These are phyloP conservation scores for Pythium aquatile DNA, from an alignment of 352 stramenopile genomes.

Conservation along the genomic window DNA sequence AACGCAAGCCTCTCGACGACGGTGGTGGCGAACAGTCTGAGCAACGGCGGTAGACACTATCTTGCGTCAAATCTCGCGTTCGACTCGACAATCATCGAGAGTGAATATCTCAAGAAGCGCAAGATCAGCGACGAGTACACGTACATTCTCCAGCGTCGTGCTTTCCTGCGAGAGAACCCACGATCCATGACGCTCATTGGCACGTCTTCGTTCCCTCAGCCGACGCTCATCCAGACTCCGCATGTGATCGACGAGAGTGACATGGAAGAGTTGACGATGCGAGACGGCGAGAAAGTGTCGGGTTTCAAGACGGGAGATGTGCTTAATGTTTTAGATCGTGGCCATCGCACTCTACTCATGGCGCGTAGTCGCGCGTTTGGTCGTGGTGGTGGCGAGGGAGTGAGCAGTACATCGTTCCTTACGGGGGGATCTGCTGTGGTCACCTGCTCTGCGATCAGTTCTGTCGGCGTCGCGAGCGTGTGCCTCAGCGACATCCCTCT, in stretches of 20 bases:
- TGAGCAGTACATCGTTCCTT: conserved; percentile 8
- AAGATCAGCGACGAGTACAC: conserved; percentile 72
- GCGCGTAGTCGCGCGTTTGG: too few relatives aligned
- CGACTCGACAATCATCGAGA: conserved; percentile 24
- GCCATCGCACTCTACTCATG: neutral
- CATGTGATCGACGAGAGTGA: conserved; percentile 42
- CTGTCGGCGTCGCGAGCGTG: too few relatives aligned
- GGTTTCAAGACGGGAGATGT: too few relatives aligned
- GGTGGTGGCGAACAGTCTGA: conserved; percentile 26
- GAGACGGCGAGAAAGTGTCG: conserved; percentile 42
- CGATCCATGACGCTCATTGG: conserved; percentile 25
- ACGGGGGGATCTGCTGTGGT: neutral
- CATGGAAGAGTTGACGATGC: conserved; percentile 45
- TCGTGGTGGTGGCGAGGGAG: too few relatives aligned
- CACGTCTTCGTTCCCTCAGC: conserved; percentile 38
- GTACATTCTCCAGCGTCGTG: conserved; percentile 65
- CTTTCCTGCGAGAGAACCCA: conserved; percentile 28
- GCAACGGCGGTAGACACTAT: too few relatives aligned
- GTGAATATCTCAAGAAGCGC: conserved; percentile 51
- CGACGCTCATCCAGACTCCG: conserved; percentile 55
- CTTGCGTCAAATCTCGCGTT: too few relatives aligned
- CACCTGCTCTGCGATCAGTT: neutral
- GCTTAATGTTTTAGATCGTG: too few relatives aligned
- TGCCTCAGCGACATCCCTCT: conserved; percentile 2
- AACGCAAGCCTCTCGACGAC: too few relatives aligned